Evolutionary conservation across 169 alveolate species (phyloP).

Genomic region (Neospora caninum): DNA sequence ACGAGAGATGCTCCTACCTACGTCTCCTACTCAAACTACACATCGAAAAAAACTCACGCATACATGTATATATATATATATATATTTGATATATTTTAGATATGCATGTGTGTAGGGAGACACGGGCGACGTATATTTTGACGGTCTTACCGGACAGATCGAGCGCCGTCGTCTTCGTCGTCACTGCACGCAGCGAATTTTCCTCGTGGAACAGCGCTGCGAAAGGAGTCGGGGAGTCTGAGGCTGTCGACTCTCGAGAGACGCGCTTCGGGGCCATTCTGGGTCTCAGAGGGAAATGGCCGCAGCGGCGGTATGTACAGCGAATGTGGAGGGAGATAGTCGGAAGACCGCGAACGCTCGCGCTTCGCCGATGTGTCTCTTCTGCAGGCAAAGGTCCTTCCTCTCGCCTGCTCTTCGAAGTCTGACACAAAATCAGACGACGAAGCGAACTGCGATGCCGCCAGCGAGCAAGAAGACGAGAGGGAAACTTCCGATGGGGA

Average conservation of each 20-base stretch:
- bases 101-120: too few species aligned
- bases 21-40: not conserved
- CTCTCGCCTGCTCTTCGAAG: not conserved
- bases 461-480: too few species aligned
- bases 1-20: too few species aligned
- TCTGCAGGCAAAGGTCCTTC: not conserved
- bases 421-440: not conserved
- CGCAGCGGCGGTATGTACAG: constrained; percentile 37
- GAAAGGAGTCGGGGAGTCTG: not conserved
- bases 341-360: not conserved
- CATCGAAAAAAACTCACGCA: not conserved
- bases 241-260: not conserved
- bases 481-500: too few species aligned
- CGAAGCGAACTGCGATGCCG: too few species aligned
- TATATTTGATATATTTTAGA: not conserved
- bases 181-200: not conserved
- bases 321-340: constrained; percentile 9
- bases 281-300: not conserved
- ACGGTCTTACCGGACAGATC: not conserved
- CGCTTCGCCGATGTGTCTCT: not conserved
- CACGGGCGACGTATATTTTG: too few species aligned
- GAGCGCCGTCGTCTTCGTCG: constrained; percentile 6
- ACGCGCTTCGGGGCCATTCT: not conserved
- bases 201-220: not conserved
- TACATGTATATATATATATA: not conserved